These are phyloP conservation scores for Diplodia intermedia DNA, from an alignment of 2,329 filamentous ascomycete species.

Conservation along the genomic window DNA sequence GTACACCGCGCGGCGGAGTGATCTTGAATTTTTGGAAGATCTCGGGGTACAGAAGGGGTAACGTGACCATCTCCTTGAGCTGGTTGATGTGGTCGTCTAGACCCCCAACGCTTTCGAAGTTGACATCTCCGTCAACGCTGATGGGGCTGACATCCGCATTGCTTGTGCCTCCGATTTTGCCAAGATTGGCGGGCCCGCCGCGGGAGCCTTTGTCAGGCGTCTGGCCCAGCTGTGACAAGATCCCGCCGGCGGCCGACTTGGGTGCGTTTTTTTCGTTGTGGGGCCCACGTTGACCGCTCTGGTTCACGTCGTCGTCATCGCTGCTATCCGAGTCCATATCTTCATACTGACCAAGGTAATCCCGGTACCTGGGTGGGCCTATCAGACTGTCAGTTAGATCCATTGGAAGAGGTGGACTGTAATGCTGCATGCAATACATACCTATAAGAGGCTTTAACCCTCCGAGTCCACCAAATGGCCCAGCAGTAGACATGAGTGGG, in stretches of 20 bases:
- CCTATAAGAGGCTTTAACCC: constrained; percentile 74
- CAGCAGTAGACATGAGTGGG: constrained; percentile 78
- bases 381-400: neutral
- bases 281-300: constrained; percentile 15
- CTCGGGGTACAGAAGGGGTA: constrained; percentile 93
- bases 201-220: constrained; percentile 62
- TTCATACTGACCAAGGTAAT: constrained; percentile 56
- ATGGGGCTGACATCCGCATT: constrained; percentile 93
- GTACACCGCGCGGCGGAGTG: constrained; percentile 89
- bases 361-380: neutral
- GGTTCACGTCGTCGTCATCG: constrained; percentile 72
- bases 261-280: constrained; percentile 37
- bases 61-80: constrained; percentile 97
- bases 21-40: constrained; percentile 91
- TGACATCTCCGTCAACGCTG: constrained; percentile 89
- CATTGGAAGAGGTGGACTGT: neutral
- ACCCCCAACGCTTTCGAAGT: constrained; percentile 93
- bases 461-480: constrained; percentile 88
- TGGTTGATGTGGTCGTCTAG: constrained; percentile 94
- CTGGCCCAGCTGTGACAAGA: constrained; percentile 58
- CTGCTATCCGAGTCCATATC: constrained; percentile 82
- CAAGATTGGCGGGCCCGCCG: constrained; percentile 79
- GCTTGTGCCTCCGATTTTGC: constrained; percentile 92
- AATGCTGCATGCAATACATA: constrained; percentile 55
- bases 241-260: constrained; percentile 38